A percentile compares a stretch with the other conserved stretches of the same genome.
Evolutionary conservation across 2,329 filamentous ascomycete genomes (phyloP).

Genomic region (Curvularia hawaiiensis): DNA sequence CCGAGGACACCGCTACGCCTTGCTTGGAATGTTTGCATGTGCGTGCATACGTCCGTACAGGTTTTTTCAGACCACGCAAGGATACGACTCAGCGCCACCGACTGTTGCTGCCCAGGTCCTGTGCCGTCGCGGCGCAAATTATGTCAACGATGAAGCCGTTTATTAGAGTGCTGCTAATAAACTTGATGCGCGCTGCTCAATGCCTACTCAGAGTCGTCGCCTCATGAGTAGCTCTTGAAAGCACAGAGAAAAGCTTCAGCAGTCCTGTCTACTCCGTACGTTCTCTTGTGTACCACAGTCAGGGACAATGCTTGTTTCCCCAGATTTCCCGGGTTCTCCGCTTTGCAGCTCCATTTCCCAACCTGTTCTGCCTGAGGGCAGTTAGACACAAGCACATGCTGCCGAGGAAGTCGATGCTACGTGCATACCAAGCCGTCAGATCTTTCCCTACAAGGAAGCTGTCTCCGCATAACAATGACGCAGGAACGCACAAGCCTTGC

Average conservation of each 20-base stretch:
- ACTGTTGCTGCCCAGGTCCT: not conserved
- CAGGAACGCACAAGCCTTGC: constrained; percentile 11
- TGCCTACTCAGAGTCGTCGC: not conserved
- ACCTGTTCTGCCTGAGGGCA: not conserved
- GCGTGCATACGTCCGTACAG: not conserved
- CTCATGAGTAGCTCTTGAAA: not conserved
- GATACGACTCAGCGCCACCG: not conserved
- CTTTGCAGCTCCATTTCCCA: not conserved
- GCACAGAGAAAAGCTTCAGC: not conserved
- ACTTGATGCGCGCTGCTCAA: not conserved
- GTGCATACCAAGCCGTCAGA: constrained; percentile 21
- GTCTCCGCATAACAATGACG: constrained; percentile 13
- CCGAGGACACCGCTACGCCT: not conserved
- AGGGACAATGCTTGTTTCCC: constrained; percentile 14
- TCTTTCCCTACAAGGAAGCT: constrained; percentile 11
- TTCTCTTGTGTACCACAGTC: not conserved
- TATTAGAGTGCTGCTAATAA: not conserved
- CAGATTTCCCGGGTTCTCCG: constrained; percentile 15
- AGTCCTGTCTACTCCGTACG: not conserved
- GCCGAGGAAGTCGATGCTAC: constrained; percentile 13
- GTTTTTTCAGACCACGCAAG: not conserved
- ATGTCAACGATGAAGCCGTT: not conserved
- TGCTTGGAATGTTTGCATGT: not conserved
- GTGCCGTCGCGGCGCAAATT: not conserved
- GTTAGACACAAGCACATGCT: constrained; percentile 13